These are phyloP conservation scores for Sedum album DNA, from an alignment of 164 flowering plant species.

Conservation along the genomic window DNA sequence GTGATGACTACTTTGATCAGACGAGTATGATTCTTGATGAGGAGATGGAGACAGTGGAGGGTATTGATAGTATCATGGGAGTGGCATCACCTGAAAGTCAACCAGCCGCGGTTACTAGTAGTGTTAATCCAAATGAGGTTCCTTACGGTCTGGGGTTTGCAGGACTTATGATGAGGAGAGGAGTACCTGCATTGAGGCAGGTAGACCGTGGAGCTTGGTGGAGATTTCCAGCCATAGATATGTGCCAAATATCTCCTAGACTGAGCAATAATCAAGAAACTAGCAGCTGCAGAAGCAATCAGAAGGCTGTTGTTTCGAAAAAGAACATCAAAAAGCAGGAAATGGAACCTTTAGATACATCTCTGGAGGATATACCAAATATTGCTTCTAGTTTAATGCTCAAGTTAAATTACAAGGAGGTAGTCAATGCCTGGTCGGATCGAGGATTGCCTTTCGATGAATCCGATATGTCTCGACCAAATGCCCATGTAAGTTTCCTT, in stretches of 20 bases:
- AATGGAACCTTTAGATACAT: constrained; percentile 6
- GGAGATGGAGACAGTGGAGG: constrained; percentile 47
- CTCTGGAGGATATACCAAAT: neutral
- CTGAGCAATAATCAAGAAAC: constrained; percentile 13
- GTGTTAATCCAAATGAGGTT: neutral
- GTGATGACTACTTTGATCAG: constrained; percentile 47
- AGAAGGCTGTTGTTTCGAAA: constrained; percentile 7
- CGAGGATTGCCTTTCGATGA: constrained; percentile 55
- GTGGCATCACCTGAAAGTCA: constrained; percentile 23
- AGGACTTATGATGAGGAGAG: constrained; percentile 27
- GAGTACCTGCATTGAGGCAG: constrained; percentile 34
- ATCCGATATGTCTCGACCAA: constrained; percentile 34
- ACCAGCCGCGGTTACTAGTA: constrained; percentile 9
- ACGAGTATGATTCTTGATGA: constrained; percentile 76
- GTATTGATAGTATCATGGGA: constrained; percentile 85
- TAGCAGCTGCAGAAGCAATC: neutral
- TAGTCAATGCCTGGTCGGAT: constrained; percentile 63
- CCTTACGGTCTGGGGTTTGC: constrained; percentile 41
- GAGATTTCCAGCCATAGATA: constrained; percentile 55
- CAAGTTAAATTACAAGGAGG: constrained; percentile 59
- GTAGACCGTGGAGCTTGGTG: constrained; percentile 57
- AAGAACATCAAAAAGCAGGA: constrained; percentile 11
- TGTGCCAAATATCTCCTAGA: constrained; percentile 50
- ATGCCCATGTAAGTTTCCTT: constrained; percentile 51
- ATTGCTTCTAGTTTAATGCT: constrained; percentile 25